Percentiles rank a stretch among this genome's conserved stretches.
Conservation (phyloP, 768 basidiomycete species). For the Russula abietina region DNA sequence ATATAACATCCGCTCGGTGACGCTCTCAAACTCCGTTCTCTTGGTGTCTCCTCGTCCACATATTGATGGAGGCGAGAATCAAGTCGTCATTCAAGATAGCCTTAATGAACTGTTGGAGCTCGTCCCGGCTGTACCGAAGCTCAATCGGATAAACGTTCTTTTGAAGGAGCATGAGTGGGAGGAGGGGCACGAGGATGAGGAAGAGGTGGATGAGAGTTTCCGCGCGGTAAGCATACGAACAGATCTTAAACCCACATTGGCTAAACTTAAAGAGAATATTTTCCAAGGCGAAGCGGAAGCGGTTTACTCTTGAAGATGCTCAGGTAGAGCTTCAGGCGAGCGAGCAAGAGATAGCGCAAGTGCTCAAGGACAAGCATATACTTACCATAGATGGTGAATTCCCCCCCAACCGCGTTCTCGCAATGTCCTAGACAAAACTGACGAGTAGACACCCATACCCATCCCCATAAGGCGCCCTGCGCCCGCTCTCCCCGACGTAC, state of each 20-base stretch:
- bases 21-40: constrained; percentile 84
- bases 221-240: constrained; percentile 26
- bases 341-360: constrained; percentile 61
- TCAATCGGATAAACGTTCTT: constrained; percentile 57
- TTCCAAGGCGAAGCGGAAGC: constrained; percentile 32
- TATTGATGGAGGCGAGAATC: constrained; percentile 34
- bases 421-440: not conserved
- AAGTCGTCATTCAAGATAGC: constrained; percentile 70
- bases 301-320: constrained; percentile 57
- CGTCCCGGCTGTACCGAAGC: constrained; percentile 63
- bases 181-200: constrained; percentile 51
- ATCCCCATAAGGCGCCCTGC: constrained; percentile 49
- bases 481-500: constrained; percentile 62
- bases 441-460: constrained; percentile 5
- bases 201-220: constrained; percentile 33
- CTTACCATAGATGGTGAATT: constrained; percentile 62
- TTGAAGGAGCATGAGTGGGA: constrained; percentile 67
- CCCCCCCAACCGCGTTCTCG: not conserved
- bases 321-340: constrained; percentile 71
- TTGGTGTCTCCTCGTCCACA: constrained; percentile 50
- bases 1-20: no score
- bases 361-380: constrained; percentile 64
- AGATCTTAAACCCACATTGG: not conserved
- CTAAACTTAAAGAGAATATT: no score
- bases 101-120: constrained; percentile 82